Base-by-base conservation (phyloP, 495 filamentous ascomycete genomes). In the Talaromyces trachyspermus region DNA sequence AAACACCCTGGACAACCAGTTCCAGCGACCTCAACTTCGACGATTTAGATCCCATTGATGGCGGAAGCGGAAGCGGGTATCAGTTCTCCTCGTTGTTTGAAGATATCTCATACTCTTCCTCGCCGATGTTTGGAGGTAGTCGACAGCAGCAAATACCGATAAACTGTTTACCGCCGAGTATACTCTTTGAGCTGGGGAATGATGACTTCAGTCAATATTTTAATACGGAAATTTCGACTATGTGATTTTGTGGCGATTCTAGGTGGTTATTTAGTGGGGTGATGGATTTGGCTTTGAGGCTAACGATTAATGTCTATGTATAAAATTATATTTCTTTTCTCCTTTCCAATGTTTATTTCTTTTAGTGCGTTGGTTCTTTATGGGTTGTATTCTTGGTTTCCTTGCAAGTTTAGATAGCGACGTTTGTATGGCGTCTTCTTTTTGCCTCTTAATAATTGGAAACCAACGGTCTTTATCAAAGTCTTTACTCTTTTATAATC, bases 1-100 rank as follows among this genome's bases (percentile, higher is more conserved):
- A 42, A 26, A 42, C 20, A 14, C 39, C 39, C 39, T 42, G 39
- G 39, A 42, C 39, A 24, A 42, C 39, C 14, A 42, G 8, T 18
- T 26, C 39, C 39, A 42, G 1, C 39, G 39, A 42, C 39, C 39
- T 42, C 39, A 42, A 18, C n/a, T 42, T 42, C 45, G 69, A 72
- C 12, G 69, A 72, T 15, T 63, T 72, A 51, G 69, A 72, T 25
- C 17, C 71, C 45, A 66, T 72, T 56, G n/a, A n/a, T n/a, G n/a
- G n/a, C n/a, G 29, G 29, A 32, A 37, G 2, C 10, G 63, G 65
- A 63, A 23, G 59, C 9, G 57, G 51, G 27, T 54, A 50, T 43
- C 39, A 59, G 20, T 69, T 70, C 18, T 53, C 50, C 18, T 17
- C 54, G 0, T 72, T 65, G 9, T 42, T 42, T 11, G 39, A 42